A percentile compares a stretch with the other conserved stretches of the same genome.
Conservation (phyloP, 768 basidiomycete species). For the Hygrophoropsis aurantiaca region DNA sequence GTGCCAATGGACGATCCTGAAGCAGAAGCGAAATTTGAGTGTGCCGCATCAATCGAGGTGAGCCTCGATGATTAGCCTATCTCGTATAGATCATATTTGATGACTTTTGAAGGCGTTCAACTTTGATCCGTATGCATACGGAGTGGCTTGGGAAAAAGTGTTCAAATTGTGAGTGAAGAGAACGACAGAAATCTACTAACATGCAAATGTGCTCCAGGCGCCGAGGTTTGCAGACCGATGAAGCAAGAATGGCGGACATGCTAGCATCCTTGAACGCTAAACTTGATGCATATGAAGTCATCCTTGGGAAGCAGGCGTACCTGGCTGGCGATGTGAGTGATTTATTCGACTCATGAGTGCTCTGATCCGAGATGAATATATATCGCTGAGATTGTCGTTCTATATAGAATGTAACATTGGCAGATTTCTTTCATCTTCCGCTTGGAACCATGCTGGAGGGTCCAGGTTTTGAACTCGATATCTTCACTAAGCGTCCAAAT, state of each 20-base stretch:
- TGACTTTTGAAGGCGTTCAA: conserved; percentile 42
- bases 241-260: conserved; percentile 20
- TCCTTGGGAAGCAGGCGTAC: conserved; percentile 53
- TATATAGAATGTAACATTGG: conserved; percentile 40
- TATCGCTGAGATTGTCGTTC: background rate
- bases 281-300: conserved; percentile 51
- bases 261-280: conserved; percentile 31
- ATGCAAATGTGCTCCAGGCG: background rate
- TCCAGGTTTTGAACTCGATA: conserved; percentile 10
- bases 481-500: conserved; percentile 23
- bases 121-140: conserved; percentile 50
- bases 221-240: conserved; percentile 20
- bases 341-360: background rate
- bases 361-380: too few species aligned
- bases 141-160: conserved; percentile 47
- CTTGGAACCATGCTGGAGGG: conserved; percentile 31
- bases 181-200: background rate
- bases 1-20: conserved; percentile 39
- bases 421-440: conserved; percentile 46
- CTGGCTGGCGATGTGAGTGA: conserved; percentile 57
- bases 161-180: conserved; percentile 42
- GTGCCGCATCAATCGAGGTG: conserved; percentile 31
- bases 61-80: too few species aligned
- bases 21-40: conserved; percentile 41
- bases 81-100: too few species aligned